Evolutionary conservation across 2,329 filamentous ascomycete genomes (phyloP), one percentile per base, ranked within the genome.

Genomic region (Epichloe hybrida): DNA sequence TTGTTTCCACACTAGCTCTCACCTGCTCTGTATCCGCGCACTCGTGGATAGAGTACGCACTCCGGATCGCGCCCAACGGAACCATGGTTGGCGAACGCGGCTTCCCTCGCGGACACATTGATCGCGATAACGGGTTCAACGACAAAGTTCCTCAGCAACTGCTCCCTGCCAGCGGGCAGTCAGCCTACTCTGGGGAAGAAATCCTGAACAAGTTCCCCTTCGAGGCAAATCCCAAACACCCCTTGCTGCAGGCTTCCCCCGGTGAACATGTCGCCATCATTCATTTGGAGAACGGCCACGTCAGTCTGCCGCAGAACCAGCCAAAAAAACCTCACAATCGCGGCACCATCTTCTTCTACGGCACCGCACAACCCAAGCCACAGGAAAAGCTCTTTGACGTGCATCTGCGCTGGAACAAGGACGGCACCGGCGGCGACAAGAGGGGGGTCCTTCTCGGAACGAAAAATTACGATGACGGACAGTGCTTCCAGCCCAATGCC

Each of bases 381-480:
- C 57, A 68, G 45, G 75, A 78, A 57, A 71, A 64, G 41, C 64
- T 75, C 49, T 66, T 68, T 38, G 80, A 88, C 61, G 83, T 96
- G 36, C 81, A 95, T 56, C 72, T 83, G 48, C 65, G 72, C 36
- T 97, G 93, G 93, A 95, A 81, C 45, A 65, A 74, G 17, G 81
- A 88, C 51, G 90, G 90, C 54, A 84, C 77, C 5, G 89, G 90
- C 20, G 91, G 90, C 21, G 83, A 96, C 63, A 74, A 78, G 46
- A 80, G 84, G 40, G 93, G 93, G 93, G 72, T 74, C 41, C 80
- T 97, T 12, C 71, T 97, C 38, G 80, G 84, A 0, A 84, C 80
- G 1, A 82, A 88, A 58, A 81, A 86, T 70, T 98, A 82, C 64
- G 93, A 97, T 60, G 93, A 98, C 60, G 86, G 85, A 27, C 84